Evolutionary conservation across 768 basidiomycete genomes (phyloP), one percentile per base, ranked within the genome.

Genomic region (Lactifluus volemus): DNA sequence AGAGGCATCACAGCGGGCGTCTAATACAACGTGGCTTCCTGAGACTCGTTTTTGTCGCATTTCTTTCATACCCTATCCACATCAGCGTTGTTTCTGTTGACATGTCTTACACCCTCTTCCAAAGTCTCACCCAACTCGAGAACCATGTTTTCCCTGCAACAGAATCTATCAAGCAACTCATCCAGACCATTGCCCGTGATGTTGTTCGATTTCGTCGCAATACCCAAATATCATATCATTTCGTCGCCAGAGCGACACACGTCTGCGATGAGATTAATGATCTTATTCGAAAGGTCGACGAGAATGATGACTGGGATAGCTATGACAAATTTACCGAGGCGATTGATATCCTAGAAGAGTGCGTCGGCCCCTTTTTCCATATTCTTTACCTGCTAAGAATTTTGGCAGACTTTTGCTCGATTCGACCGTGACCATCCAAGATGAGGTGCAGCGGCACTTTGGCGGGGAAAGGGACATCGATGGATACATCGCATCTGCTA

Each of bases 121-220:
- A 38, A 12, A 63, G 61, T 41, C 61, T 63, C 14, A 63, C 56
- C 17, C 52, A 49, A 3, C 56, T 63, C 9, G 52, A 58, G 44
- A 58, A 58, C n/a, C 56, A 49, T 1, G 53, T 60, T 41, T 63
- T 63, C 41, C 61, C 61, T 21, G 61, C 61, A 7, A 63, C 61
- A 5, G 61, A 63, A 49, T 63, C 61, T 21, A 63, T 63, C 41
- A 49, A 12, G 30, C 61, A 58, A 30, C 61, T 63, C 47, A 58
- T 63, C 42, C 51, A 58, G 15, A 63, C 61, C 21, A 58, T 63
- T 19, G 61, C 38, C 11, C 56, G 52, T 34, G 61, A 63, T 44
- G 61, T 63, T 44, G 61, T 63, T 36, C 61, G 52, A 58, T 63
- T 63, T 19, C 61, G 61, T 53, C 61, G 61, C 34, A 63, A 63